Base-by-base conservation (phyloP, 2,329 filamentous ascomycete species). In the Exutisphaerella laricina region DNA sequence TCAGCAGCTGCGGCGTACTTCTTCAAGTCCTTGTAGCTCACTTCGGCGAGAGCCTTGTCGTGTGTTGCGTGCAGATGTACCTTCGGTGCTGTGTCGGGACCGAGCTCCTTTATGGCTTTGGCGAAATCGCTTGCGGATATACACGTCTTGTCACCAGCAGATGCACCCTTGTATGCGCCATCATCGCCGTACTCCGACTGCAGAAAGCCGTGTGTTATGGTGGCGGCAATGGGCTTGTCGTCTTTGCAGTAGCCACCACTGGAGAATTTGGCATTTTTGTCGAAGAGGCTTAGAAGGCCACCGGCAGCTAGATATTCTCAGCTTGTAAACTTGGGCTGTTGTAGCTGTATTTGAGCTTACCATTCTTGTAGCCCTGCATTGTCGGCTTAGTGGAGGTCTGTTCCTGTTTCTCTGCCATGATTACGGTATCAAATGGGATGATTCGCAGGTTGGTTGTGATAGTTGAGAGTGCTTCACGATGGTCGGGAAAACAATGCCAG, bases 301-400 rank as follows among this genome's bases (percentile, higher is more conserved):
- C 46, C 43, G 28, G 34, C 25, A 17, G 46, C 49, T 51, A 33
- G 5, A 22, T n/a, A 22, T 10, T 12, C 9, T 35, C 20, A 35
- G 33, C 18, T 14, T 26, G 23, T 12, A 12, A 26, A 26, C 23
- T 7, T 26, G 12, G 23, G 18, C 33, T 35, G 16, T 35, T 12
- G 18, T 5, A 35, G 33, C 33, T 35, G 13, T n/a, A 12, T n/a
- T 23, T 5, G 8, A 7, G 6, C 33, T 23, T 49, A 53, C 50
- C 50, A 37, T 46, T 51, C 30, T 54, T 51, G 45, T 54, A 47
- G 23, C 23, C 23, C 49, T 51, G 49, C 46, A 54, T 50, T 23
- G 39, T 51, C 9, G 51, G 49, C 45, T 51, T 54, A 31, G 49
- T 54, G 12, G 51, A 54, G 9, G 46, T 54, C 17, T 51, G 46